These are phyloP conservation scores for Aspergillus ochraceus DNA, from an alignment of 2,329 filamentous ascomycete species.

Conservation along the genomic window DNA sequence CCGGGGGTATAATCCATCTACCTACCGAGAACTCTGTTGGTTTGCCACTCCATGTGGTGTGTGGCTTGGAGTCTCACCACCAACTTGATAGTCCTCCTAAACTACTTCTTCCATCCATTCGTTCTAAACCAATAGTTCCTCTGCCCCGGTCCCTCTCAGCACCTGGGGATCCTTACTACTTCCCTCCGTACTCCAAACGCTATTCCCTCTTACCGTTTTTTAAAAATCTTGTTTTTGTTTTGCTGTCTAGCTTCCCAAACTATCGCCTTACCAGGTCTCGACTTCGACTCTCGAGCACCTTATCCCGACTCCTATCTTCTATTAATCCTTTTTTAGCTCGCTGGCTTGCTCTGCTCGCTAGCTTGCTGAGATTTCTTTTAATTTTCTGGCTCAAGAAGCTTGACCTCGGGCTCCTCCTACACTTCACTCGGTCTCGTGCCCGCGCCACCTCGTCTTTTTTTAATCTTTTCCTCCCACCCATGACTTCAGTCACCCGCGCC, in stretches of 20 bases:
- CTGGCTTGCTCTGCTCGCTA: background rate
- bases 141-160: constrained; percentile 6
- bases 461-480: constrained; percentile 17
- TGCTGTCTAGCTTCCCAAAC: background rate
- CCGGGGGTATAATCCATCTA: constrained; percentile 1
- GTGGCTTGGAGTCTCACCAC: constrained; percentile 14
- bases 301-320: background rate
- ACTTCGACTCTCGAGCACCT: background rate
- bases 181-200: background rate
- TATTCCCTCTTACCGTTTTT: constrained; percentile 1
- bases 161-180: background rate
- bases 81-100: background rate
- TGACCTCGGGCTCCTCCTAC: constrained; percentile 1
- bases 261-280: background rate
- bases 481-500: constrained; percentile 27
- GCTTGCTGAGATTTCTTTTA: background rate
- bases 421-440: constrained; percentile 9
- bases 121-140: constrained; percentile 17
- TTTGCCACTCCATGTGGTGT: constrained; percentile 18
- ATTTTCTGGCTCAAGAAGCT: background rate
- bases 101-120: constrained; percentile 13
- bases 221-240: background rate
- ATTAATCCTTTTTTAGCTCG: background rate
- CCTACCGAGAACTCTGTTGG: constrained; percentile 10
- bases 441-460: constrained; percentile 14